A percentile compares a stretch with the other conserved stretches of the same genome.
Evolutionary conservation across 345 rosid species (phyloP).

Genomic region (Physaria fendleri): DNA sequence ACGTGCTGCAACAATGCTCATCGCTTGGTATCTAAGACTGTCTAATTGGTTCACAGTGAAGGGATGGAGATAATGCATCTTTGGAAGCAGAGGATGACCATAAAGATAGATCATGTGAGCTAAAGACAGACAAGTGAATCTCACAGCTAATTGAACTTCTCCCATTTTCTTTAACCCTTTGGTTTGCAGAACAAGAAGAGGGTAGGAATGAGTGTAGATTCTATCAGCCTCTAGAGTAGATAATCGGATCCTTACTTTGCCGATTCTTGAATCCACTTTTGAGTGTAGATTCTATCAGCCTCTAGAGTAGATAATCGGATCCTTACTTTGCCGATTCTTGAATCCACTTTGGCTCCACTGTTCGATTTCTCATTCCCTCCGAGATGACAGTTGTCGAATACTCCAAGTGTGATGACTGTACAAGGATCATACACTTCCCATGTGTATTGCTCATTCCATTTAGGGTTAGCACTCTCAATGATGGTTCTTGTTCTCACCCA

Average conservation of each 20-base stretch:
- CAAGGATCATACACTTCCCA: slow-evolving; percentile 87
- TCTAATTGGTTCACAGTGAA: slow-evolving; percentile 81
- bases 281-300: slow-evolving; percentile 61
- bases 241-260: slow-evolving; percentile 70
- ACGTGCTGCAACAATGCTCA: slow-evolving; percentile 67
- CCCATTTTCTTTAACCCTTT: slow-evolving; percentile 88
- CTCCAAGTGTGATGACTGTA: slow-evolving; percentile 76
- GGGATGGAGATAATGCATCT: slow-evolving; percentile 84
- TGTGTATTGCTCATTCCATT: slow-evolving; percentile 88
- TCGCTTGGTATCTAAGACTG: slow-evolving; percentile 68
- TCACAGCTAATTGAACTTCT: slow-evolving; percentile 65
- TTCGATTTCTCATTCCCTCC: slow-evolving; percentile 53
- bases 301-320: slow-evolving; percentile 67
- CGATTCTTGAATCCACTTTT: slow-evolving; percentile 61
- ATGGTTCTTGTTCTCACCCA: slow-evolving; percentile 85
- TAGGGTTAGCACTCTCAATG: slow-evolving; percentile 59
- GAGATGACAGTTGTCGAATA: slow-evolving; percentile 77
- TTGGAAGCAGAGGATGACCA: slow-evolving; percentile 71
- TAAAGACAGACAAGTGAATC: slow-evolving; percentile 69
- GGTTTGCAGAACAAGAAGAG: slow-evolving; percentile 62
- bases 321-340: slow-evolving; percentile 76
- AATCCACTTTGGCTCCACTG: slow-evolving; percentile 47
- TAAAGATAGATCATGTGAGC: slow-evolving; percentile 68
- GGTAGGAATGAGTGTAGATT: slow-evolving; percentile 72
- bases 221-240: slow-evolving; percentile 69